Evolutionary conservation across 73 alveolate genomes (phyloP).

Genomic region (Diophrys appendiculata): DNA sequence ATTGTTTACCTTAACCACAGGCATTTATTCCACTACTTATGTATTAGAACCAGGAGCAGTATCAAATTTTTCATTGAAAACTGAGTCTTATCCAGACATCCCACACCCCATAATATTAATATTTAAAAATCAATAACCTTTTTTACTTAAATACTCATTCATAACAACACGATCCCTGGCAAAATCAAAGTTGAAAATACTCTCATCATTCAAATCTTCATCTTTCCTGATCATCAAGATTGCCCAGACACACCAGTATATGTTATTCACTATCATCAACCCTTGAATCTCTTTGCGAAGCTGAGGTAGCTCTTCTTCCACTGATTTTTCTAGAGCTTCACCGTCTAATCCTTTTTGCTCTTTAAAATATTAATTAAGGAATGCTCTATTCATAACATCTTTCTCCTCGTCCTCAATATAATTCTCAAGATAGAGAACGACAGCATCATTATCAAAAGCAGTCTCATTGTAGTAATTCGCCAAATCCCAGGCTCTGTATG

Average conservation of each 20-base stretch:
- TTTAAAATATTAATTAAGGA: background rate
- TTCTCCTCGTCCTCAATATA: conserved; percentile 5
- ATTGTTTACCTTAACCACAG: background rate
- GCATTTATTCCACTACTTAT: too few species aligned
- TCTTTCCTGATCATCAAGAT: conserved; percentile 32
- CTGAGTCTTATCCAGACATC: background rate
- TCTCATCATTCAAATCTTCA: conserved; percentile 6
- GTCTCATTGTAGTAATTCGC: conserved; percentile 73
- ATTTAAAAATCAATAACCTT: background rate
- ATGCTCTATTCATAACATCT: background rate
- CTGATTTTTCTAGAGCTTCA: background rate
- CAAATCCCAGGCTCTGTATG: conserved; percentile 67
- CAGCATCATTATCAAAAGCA: conserved; percentile 46
- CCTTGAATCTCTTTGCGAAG: conserved; percentile 13
- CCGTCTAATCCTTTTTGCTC: background rate
- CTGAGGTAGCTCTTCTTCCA: conserved; percentile 16
- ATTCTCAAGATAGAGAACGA: conserved; percentile 23
- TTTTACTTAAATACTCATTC: conserved; percentile 7
- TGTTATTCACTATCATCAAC: conserved; percentile 27
- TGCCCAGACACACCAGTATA: conserved; percentile 46
- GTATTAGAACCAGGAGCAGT: background rate
- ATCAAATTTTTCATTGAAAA: background rate
- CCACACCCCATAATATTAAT: conserved; percentile 1
- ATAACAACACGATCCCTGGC: conserved; percentile 7
- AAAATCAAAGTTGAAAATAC: conserved; percentile 41